Evolutionary conservation across 352 stramenopile species (phyloP).

Genomic region (Achlya hypogyna): DNA sequence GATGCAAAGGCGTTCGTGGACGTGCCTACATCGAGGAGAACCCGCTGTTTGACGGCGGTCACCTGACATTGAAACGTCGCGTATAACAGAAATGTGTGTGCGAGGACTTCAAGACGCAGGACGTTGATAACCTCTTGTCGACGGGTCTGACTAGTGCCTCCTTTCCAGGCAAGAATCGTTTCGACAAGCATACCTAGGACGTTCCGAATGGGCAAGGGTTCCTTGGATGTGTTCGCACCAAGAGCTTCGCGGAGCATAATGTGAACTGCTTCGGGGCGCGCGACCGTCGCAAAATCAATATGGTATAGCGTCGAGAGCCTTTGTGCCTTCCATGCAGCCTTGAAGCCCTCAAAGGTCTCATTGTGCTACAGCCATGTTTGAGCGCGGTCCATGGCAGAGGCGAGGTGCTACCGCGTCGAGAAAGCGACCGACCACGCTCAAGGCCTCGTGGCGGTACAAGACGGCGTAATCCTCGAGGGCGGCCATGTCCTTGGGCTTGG

Average conservation of each 20-base stretch:
- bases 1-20: neutral
- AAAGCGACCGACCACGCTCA: neutral
- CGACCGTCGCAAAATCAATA: conserved; percentile 16
- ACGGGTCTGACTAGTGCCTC: neutral
- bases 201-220: too few relatives aligned
- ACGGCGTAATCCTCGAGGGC: conserved; percentile 1
- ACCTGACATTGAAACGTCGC: conserved; percentile 1
- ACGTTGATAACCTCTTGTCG: neutral
- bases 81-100: neutral
- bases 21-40: conserved; percentile 14
- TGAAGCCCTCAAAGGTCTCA: conserved; percentile 4
- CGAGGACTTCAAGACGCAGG: neutral
- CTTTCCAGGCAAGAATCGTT: neutral
- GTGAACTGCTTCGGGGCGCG: conserved; percentile 14
- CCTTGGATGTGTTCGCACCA: neutral
- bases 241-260: conserved; percentile 12
- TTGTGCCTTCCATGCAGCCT: neutral
- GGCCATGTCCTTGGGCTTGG: neutral
- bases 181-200: neutral
- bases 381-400: neutral
- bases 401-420: neutral
- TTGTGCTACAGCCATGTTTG: neutral
- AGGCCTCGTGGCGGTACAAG: neutral
- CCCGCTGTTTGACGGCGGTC: conserved; percentile 10
- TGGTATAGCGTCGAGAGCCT: conserved; percentile 4